Percentiles rank a stretch among this genome's conserved stretches.
phyloP scores from a whole-genome alignment of 768 basidiomycete species.

The Kwoniella dejecticola region DNA sequence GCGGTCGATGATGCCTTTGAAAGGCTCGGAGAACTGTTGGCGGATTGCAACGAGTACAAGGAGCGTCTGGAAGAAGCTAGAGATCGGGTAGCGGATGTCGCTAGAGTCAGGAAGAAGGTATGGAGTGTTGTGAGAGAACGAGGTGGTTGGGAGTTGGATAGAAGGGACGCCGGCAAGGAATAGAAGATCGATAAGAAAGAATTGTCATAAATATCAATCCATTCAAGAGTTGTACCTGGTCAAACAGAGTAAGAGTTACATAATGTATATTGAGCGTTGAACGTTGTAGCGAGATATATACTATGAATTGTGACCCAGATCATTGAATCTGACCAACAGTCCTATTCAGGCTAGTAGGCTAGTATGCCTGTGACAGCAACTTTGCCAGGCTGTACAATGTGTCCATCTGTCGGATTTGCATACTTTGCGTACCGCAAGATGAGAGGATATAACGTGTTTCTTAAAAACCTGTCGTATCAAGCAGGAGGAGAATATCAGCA shows the following conservation, averaged over 20 bases:
- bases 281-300: conserved; percentile 18
- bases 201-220: too few relatives aligned
- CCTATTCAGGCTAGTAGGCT: too few relatives aligned
- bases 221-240: conserved; percentile 6
- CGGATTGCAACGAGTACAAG: conserved; percentile 56
- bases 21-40: conserved; percentile 50
- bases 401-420: too few relatives aligned
- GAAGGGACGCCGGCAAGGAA: conserved; percentile 6
- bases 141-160: conserved; percentile 44
- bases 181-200: conserved; percentile 3
- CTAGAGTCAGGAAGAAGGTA: conserved; percentile 52
- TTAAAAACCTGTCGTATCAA: too few relatives aligned
- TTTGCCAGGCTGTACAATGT: too few relatives aligned
- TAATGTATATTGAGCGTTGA: background rate
- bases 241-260: too few relatives aligned
- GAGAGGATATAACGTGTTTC: too few relatives aligned
- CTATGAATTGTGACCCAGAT: background rate
- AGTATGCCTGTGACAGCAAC: too few relatives aligned
- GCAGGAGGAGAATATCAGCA: too few relatives aligned
- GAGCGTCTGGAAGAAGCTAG: conserved; percentile 54
- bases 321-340: background rate
- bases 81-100: conserved; percentile 53
- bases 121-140: conserved; percentile 54
- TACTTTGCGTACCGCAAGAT: too few relatives aligned
- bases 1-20: conserved; percentile 53